Evolutionary conservation across 176 grass and related monocot species (phyloP).

Genomic region (Aegilops speltoides): DNA sequence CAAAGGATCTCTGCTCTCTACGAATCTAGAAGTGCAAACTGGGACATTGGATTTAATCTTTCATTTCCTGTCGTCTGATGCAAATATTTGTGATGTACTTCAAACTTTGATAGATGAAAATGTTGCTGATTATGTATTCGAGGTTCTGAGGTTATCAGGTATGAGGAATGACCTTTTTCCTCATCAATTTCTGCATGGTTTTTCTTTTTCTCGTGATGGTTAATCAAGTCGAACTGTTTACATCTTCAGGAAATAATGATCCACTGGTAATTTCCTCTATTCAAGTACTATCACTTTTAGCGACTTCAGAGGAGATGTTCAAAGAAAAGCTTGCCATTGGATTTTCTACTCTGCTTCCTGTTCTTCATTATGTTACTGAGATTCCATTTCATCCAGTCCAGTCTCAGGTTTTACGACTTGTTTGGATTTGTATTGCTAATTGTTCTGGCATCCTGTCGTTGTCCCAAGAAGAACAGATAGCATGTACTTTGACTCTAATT

Average conservation of each 20-base stretch:
- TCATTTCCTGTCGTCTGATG: conserved; percentile 74
- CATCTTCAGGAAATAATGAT: conserved; percentile 85
- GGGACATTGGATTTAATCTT: conserved; percentile 82
- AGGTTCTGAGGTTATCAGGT: conserved; percentile 90
- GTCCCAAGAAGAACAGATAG: conserved; percentile 74
- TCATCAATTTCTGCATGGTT: conserved; percentile 14
- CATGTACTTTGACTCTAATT: conserved; percentile 55
- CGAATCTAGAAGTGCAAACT: conserved; percentile 70
- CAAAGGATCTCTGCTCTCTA: conserved; percentile 92
- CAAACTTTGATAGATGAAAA: conserved; percentile 75
- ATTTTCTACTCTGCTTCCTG: conserved; percentile 75
- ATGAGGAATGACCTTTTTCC: conserved; percentile 9
- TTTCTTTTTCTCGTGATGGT: conserved; percentile 13
- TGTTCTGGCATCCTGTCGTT: conserved; percentile 70
- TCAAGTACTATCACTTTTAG: conserved; percentile 70
- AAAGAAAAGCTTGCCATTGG: conserved; percentile 77
- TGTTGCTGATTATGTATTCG: conserved; percentile 93
- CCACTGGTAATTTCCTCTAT: conserved; percentile 60
- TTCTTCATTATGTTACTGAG: conserved; percentile 79
- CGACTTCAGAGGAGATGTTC: conserved; percentile 65
- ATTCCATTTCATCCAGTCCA: conserved; percentile 92
- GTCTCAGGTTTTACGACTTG: conserved; percentile 66
- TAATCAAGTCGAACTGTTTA: conserved; percentile 30
- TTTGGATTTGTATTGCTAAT: conserved; percentile 62
- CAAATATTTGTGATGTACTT: conserved; percentile 50